A percentile compares a stretch with the other conserved stretches of the same genome.
phyloP scores from a whole-genome alignment of 139 green algal species.

The Bryopsis sp. region DNA sequence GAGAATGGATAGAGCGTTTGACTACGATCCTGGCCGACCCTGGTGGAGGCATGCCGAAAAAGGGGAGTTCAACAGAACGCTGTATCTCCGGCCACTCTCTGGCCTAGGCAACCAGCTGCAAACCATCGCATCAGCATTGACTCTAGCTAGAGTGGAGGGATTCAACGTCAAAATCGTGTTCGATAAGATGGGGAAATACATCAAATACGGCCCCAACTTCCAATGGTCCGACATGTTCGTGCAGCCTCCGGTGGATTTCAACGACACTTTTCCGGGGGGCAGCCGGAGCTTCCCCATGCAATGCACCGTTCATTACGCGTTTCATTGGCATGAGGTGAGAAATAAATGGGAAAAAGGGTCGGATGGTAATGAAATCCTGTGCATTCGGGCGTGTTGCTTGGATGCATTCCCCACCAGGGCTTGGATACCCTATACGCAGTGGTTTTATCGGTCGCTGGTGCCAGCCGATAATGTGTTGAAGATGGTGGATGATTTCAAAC shows the following conservation, averaged over 20 bases:
- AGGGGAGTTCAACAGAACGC: background rate
- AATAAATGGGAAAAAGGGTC: background rate
- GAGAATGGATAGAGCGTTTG: too few species aligned
- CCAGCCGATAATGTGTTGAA: background rate
- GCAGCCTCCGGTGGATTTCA: constrained; percentile 3
- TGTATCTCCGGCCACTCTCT: background rate
- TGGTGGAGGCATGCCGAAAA: constrained; percentile 19
- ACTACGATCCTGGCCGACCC: too few species aligned
- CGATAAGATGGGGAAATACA: too few species aligned
- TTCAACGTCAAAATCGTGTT: constrained; percentile 7
- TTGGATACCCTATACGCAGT: background rate
- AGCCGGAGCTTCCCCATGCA: background rate
- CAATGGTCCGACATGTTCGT: constrained; percentile 10
- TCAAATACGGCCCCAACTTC: too few species aligned
- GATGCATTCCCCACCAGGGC: too few species aligned
- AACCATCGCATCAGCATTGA: constrained; percentile 5
- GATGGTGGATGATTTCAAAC: constrained; percentile 8
- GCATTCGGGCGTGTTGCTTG: constrained; percentile 4
- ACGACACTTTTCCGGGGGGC: constrained; percentile 3
- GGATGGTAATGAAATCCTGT: constrained; percentile 7
- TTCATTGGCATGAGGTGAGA: background rate
- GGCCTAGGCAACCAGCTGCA: constrained; percentile 7
- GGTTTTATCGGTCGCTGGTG: constrained; percentile 1
- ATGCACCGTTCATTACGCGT: background rate
- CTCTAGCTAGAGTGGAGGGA: background rate